Evolutionary conservation across 495 filamentous ascomycete genomes (phyloP).

Genomic region (Penicillium dipodomyicola): DNA sequence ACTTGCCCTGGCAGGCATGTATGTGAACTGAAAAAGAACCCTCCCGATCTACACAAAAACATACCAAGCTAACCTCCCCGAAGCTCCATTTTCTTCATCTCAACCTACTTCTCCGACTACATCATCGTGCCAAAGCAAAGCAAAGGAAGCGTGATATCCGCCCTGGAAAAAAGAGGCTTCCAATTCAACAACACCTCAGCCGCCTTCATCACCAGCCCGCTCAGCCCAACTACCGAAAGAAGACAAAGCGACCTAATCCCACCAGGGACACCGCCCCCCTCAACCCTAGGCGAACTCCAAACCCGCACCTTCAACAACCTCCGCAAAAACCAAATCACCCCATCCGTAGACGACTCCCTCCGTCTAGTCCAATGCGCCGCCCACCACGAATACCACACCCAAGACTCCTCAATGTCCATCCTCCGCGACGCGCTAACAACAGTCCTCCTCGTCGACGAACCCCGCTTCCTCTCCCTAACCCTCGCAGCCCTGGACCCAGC

Average conservation of each 20-base stretch:
- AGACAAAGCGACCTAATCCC: conserved; percentile 37
- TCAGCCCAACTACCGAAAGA: conserved; percentile 31
- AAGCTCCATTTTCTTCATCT: conserved; percentile 95
- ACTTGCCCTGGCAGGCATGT: conserved; percentile 87
- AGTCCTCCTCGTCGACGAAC: conserved; percentile 60
- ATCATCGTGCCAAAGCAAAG: conserved; percentile 82
- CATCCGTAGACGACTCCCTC: conserved; percentile 64
- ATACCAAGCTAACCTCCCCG: conserved; percentile 3
- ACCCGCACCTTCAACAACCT: conserved; percentile 75
- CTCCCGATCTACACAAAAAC: neutral
- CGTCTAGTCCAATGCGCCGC: conserved; percentile 84
- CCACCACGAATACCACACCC: conserved; percentile 47
- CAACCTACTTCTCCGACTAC: conserved; percentile 96
- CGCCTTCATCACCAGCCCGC: conserved; percentile 58
- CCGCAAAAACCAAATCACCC: conserved; percentile 68
- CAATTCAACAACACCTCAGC: conserved; percentile 71
- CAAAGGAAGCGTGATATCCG: conserved; percentile 67
- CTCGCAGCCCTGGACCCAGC: conserved; percentile 82
- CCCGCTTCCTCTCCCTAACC: conserved; percentile 81
- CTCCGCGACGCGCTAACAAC: conserved; percentile 45
- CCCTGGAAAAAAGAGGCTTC: conserved; percentile 79
- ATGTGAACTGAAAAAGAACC: conserved; percentile 26
- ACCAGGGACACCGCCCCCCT: conserved; percentile 73
- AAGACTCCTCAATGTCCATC: conserved; percentile 47
- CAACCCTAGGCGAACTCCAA: conserved; percentile 75